Base-by-base conservation (phyloP, 1,284 basidiomycete species). In the Marasmius fiardii region DNA sequence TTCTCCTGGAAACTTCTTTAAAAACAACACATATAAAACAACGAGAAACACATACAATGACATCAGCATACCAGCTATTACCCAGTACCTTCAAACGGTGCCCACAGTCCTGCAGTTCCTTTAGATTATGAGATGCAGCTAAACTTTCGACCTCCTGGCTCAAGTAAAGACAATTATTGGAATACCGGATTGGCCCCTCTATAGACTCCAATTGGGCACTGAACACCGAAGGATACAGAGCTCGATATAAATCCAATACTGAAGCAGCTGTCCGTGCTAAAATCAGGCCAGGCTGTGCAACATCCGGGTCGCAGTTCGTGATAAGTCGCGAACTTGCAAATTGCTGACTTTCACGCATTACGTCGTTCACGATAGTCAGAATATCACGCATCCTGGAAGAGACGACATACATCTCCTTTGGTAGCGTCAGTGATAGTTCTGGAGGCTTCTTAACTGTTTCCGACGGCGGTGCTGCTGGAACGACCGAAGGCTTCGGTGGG, bases 81-180 rank as follows among this genome's bases (percentile, higher is more conserved):
- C 82, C 78, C 1, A 88, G 64, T 2, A 82, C 65, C 58, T 71
- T 77, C 49, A 90, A 67, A 49, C 75, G 69, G 7, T 75, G 70
- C 55, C 67, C 69, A 54, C 75, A 77, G 60, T 87, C 86, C 28
- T 67, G 57, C 28, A 71, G 61, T 5, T 64, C 63, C 33, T 59
- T 49, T 49, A 67, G 60, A 54, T 59, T 58, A 8, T 61, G 59
- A 11, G 57, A 61, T 35, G 67, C 61, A 50, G 72, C 68, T 20
- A 82, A 60, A 18, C 68, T 74, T 56, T 69, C 69, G 11, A 82
- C 67, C 66, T 81, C 80, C 26, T 70, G 75, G 44, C 70, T 74
- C 56, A 98, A 74, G 68, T 89, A 94, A 24, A 80, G 67, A 63
- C 88, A 93, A 61, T 97, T 92, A 69, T 98, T 98, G 23, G 90